phyloP scores from a whole-genome alignment of 306 rosid genomes.

The Inga laurina region DNA sequence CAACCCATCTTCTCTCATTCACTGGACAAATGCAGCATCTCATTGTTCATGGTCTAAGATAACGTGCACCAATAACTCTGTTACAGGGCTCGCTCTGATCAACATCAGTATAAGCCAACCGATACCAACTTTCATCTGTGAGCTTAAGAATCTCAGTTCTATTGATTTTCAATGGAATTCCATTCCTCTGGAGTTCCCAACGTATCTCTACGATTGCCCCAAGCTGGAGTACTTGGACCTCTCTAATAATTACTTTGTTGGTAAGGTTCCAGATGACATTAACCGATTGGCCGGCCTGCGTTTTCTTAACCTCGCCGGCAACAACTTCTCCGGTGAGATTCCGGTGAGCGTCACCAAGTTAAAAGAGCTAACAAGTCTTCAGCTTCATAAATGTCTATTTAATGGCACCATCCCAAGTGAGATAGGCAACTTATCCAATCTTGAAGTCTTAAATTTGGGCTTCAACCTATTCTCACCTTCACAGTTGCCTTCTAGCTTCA shows the following conservation, averaged over 20 bases:
- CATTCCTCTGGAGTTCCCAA: constrained; percentile 48
- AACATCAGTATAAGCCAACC: constrained; percentile 12
- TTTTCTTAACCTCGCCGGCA: constrained; percentile 36
- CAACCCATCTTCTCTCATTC: constrained; percentile 30
- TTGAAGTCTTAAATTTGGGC: constrained; percentile 20
- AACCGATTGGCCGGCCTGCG: constrained; percentile 41
- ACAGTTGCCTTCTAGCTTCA: constrained; percentile 38
- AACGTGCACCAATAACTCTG: constrained; percentile 38
- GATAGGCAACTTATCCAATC: constrained; percentile 49
- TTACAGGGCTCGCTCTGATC: constrained; percentile 21
- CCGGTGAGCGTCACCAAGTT: constrained; percentile 46
- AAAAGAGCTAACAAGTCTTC: constrained; percentile 34
- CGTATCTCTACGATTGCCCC: constrained; percentile 43
- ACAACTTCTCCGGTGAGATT: constrained; percentile 49
- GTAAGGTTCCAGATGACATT: constrained; percentile 40
- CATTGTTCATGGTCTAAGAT: constrained; percentile 56
- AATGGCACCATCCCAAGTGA: constrained; percentile 46
- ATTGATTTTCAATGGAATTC: constrained; percentile 33
- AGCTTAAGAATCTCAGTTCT: constrained; percentile 46
- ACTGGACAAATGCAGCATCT: constrained; percentile 40
- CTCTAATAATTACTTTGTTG: constrained; percentile 42
- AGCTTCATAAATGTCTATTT: not conserved
- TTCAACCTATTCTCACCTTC: constrained; percentile 21
- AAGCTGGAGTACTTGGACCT: constrained; percentile 45
- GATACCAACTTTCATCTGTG: constrained; percentile 53